A percentile compares a stretch with the other conserved stretches of the same genome.
Evolutionary conservation across 805 yeast genomes (phyloP).

Genomic region (Tetrapisispora nanseiensis): DNA sequence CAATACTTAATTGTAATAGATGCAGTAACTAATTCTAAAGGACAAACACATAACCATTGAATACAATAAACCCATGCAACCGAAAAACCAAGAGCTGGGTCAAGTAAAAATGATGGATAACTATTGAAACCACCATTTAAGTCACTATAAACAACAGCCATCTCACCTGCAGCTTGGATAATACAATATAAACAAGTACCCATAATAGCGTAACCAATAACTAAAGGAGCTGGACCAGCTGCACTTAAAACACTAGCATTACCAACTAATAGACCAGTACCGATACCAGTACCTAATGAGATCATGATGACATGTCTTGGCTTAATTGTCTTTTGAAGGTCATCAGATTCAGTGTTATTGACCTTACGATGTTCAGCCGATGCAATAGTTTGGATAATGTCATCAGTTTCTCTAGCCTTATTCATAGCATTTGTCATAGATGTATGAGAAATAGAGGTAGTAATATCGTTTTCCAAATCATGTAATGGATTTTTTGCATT

Average conservation of each 20-base stretch:
- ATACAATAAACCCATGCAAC: slow-evolving; percentile 64
- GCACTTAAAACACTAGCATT: slow-evolving; percentile 46
- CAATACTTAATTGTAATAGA: slow-evolving; percentile 47
- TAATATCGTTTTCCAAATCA: slow-evolving; percentile 5
- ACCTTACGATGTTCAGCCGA: slow-evolving; percentile 25
- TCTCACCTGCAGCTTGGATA: slow-evolving; percentile 55
- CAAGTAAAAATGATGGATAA: slow-evolving; percentile 52
- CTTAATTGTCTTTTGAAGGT: slow-evolving; percentile 28
- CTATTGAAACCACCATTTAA: slow-evolving; percentile 51
- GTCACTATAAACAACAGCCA: slow-evolving; percentile 58
- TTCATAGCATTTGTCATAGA: slow-evolving; percentile 2
- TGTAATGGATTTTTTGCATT: slow-evolving; percentile 2
- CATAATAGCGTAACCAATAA: slow-evolving; percentile 50
- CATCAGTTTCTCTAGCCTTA: slow-evolving; percentile 1
- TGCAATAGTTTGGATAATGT: slow-evolving; percentile 17
- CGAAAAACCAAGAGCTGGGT: slow-evolving; percentile 61
- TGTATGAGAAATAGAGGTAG: slow-evolving; percentile 6
- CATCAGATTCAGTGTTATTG: slow-evolving; percentile 20
- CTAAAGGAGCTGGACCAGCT: slow-evolving; percentile 57
- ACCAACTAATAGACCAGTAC: slow-evolving; percentile 69
- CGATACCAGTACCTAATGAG: slow-evolving; percentile 66
- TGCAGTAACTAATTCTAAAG: slow-evolving; percentile 58
- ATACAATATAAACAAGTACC: slow-evolving; percentile 54
- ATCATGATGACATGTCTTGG: slow-evolving; percentile 62
- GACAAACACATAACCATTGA: slow-evolving; percentile 55